Conservation (phyloP, 169 alveolate species). For the Plasmodium vinckei region DNA sequence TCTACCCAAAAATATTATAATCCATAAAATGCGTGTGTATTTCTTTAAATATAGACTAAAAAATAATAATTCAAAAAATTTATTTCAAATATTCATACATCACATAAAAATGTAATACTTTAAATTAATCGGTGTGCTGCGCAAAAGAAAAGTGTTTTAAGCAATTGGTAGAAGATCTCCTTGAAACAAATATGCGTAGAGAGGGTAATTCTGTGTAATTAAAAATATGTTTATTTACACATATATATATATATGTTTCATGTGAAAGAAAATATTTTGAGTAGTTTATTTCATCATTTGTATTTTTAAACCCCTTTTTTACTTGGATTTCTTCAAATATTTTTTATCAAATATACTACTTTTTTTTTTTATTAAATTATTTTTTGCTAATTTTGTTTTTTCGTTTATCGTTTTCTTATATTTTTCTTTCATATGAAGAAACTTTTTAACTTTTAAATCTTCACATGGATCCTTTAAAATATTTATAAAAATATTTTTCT, state of each 20-base stretch:
- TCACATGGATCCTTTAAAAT: conserved; percentile 42
- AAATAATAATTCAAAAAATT: too few relatives aligned
- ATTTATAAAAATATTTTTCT: conserved; percentile 56
- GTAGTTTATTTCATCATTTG: not conserved
- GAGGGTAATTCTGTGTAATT: not conserved
- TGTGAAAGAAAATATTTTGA: not conserved
- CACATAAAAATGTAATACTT: too few relatives aligned
- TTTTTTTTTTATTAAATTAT: conserved; percentile 42
- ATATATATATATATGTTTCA: not conserved
- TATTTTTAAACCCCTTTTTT: too few relatives aligned
- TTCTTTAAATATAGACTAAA: too few relatives aligned
- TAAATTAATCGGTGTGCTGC: too few relatives aligned
- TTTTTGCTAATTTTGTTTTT: conserved; percentile 16
- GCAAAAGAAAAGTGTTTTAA: too few relatives aligned
- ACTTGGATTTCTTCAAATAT: conserved; percentile 21
- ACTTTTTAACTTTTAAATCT: conserved; percentile 20
- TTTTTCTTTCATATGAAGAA: conserved; percentile 16
- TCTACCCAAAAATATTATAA: not conserved
- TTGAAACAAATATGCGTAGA: too few relatives aligned
- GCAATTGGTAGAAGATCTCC: too few relatives aligned
- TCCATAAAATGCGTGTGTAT: too few relatives aligned
- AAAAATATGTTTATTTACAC: not conserved
- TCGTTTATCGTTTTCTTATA: conserved; percentile 10
- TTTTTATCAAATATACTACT: conserved; percentile 61
- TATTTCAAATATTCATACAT: too few relatives aligned